Evolutionary conservation across 192 early-diverging fungal species (phyloP), one percentile per base, ranked within the genome.

Genomic region (Mortierella alpina): DNA sequence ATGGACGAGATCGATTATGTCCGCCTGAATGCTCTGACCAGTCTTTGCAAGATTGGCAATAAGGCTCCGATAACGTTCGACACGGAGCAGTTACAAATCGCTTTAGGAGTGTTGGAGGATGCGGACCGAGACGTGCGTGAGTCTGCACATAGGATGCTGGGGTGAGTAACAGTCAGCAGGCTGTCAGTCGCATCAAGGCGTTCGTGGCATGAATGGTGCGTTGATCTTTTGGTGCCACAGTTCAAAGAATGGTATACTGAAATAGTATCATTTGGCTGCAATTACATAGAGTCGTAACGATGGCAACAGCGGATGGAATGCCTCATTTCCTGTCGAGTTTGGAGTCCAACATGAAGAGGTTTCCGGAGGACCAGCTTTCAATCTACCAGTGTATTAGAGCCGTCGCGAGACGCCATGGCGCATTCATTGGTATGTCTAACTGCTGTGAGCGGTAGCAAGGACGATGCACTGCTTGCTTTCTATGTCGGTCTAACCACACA

Each of bases 1-100:
- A 97, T 98, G 83, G 97, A 99, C 83, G 96, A 97, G 75, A 94
- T 94, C 73, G 90, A 93, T 69, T 85, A 85, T 49, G 93, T 99
- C 5, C 92, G 97, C 0, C 71, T 96, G 7, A 92, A 95, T 50
- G 90, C 96, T 1, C 90, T 97, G 44, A 86, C 86, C 18, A 93
- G 89, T 58, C 87, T 99, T 14, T 85, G 84, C 20, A 86, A 90
- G 52, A 92, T 99, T 56, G 95, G 92, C 1, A 73, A 75, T 5
- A 82, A 83, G 2, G 66, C 86, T 10, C 74, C 70, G 0, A 86
- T 96, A 9, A 62, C 74, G 17, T 83, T 96, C 42, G 87, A 91
- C 47, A 88, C 86, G 7, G 93, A 95, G 66, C 93, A 95, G 81
- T 83, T 97, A 5, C 82, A 90, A 46, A 92, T 91, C 56, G 85